Percentiles rank a stretch among this genome's conserved stretches.
phyloP scores from a whole-genome alignment of 2,329 filamentous ascomycete genomes.

The Calonectria hongkongensis region DNA sequence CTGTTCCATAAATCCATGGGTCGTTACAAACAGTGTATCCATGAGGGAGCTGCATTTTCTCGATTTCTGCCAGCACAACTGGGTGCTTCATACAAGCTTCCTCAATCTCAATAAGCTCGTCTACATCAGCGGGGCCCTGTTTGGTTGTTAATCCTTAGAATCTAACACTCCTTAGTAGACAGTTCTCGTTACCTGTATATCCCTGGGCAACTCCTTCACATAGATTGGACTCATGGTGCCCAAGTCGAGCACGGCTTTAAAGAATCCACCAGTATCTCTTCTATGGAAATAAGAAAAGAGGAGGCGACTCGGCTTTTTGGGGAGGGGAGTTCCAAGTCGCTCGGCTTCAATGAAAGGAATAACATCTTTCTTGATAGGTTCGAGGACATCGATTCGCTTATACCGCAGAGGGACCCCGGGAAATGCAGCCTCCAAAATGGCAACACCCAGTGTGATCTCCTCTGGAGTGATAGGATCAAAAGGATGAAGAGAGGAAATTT shows the following conservation, averaged over 20 bases:
- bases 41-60: conserved; percentile 33
- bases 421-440: conserved; percentile 13
- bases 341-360: conserved; percentile 36
- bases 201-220: no score
- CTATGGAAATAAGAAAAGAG: conserved; percentile 21
- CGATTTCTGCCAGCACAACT: conserved; percentile 25
- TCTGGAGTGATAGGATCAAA: conserved; percentile 33
- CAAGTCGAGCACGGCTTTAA: conserved; percentile 25
- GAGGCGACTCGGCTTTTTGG: conserved; percentile 20
- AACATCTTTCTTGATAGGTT: conserved; percentile 33
- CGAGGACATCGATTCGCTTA: conserved; percentile 29
- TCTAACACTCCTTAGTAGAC: background rate
- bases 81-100: conserved; percentile 28
- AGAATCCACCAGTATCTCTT: conserved; percentile 16
- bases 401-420: conserved; percentile 25
- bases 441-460: conserved; percentile 23
- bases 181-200: no score
- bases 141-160: no score
- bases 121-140: conserved; percentile 33
- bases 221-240: background rate
- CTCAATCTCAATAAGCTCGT: conserved; percentile 33
- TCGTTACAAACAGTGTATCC: conserved; percentile 34
- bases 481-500: conserved; percentile 23
- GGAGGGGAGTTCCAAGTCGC: conserved; percentile 10
- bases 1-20: conserved; percentile 38